These are phyloP conservation scores for Centaurea solstitialis DNA, from an alignment of 129 eudicot species.

Conservation along the genomic window DNA sequence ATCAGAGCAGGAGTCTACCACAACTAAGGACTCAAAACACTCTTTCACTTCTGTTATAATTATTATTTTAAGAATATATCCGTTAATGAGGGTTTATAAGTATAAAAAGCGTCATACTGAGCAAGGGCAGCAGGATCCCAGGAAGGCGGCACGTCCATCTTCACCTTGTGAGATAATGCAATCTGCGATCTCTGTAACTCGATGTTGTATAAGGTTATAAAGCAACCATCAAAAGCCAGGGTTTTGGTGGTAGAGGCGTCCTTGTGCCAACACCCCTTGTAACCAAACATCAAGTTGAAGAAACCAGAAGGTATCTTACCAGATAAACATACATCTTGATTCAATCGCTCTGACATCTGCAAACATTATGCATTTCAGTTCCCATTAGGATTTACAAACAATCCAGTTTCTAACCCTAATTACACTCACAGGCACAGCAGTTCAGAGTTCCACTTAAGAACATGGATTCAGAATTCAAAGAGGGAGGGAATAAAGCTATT, in stretches of 20 bases:
- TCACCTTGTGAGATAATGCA: conserved; percentile 69
- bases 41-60: too few species aligned
- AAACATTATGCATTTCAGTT: background rate
- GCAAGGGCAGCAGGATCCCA: conserved; percentile 97
- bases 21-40: too few species aligned
- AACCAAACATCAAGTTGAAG: conserved; percentile 80
- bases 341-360: conserved; percentile 94
- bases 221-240: conserved; percentile 94
- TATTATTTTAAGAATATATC: background rate
- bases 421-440: background rate
- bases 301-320: conserved; percentile 94
- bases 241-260: conserved; percentile 78
- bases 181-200: conserved; percentile 77
- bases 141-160: conserved; percentile 76
- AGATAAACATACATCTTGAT: conserved; percentile 74
- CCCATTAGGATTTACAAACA: background rate
- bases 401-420: background rate
- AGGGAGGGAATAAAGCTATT: too few species aligned
- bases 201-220: conserved; percentile 67
- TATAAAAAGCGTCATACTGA: conserved; percentile 52
- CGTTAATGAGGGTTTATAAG: background rate
- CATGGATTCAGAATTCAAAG: too few species aligned
- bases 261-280: conserved; percentile 86
- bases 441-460: background rate
- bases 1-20: too few species aligned